Conservation (phyloP, 2,329 filamentous ascomycete species). For the Mycosphaerella sp. region DNA sequence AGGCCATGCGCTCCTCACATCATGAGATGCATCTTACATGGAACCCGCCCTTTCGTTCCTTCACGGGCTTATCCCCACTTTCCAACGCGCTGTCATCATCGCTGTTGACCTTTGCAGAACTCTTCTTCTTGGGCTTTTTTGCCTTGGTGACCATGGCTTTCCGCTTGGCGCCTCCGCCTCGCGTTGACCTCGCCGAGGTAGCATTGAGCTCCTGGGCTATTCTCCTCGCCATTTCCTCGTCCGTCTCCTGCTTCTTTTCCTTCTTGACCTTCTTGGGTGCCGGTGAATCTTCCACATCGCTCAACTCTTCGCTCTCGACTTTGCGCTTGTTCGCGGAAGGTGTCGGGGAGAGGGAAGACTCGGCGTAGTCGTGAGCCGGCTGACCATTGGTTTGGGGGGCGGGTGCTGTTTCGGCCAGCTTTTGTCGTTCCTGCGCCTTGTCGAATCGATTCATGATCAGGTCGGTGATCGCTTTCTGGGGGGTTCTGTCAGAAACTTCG, state of each 20-base stretch:
- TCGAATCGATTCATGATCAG: constrained; percentile 48
- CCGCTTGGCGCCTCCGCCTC: constrained; percentile 57
- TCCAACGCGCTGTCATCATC: constrained; percentile 74
- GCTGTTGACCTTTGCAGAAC: constrained; percentile 62
- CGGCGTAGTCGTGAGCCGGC: constrained; percentile 16
- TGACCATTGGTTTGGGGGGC: constrained; percentile 36
- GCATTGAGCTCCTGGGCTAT: constrained; percentile 90
- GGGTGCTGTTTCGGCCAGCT: constrained; percentile 30
- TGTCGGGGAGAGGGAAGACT: constrained; percentile 14
- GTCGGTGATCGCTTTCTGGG: constrained; percentile 40
- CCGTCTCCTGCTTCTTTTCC: constrained; percentile 66
- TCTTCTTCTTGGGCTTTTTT: constrained; percentile 57
- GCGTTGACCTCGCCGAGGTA: constrained; percentile 60
- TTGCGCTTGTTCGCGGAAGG: constrained; percentile 38
- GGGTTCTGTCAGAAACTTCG: constrained; percentile 9
- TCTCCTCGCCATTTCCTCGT: constrained; percentile 78
- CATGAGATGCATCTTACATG: constrained; percentile 51
- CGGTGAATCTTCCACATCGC: constrained; percentile 37
- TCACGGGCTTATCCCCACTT: constrained; percentile 43
- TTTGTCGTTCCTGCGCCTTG: constrained; percentile 35
- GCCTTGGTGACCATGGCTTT: constrained; percentile 56
- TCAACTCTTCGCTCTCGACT: constrained; percentile 36
- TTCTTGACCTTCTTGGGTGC: constrained; percentile 35
- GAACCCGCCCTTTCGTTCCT: constrained; percentile 79
- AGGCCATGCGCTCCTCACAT: background rate